Evolutionary conservation across 1,284 basidiomycete genomes (phyloP), one percentile per base, ranked within the genome.

Genomic region (Apiotrichum laibachii): DNA sequence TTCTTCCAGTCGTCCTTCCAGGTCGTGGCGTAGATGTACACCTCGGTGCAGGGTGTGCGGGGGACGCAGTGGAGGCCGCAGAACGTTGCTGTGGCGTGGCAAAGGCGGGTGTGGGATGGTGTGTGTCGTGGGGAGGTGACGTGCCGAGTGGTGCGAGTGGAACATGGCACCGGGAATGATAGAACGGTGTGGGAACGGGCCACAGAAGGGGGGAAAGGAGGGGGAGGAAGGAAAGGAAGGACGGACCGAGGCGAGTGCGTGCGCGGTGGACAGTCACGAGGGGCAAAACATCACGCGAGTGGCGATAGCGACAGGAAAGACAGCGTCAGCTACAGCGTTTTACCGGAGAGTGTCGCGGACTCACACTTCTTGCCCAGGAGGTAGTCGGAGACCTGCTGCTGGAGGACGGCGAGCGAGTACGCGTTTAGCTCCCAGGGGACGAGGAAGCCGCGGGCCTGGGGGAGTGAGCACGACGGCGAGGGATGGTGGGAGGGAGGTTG

Each of bases 1-100:
- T 50, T 50, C 35, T 50, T 50, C 49, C 49, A 50, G 15, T 34
- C 49, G 21, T 50, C 49, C 35, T 50, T 22, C 49, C 49, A 50
- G 19, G 12, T 11, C 12, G 49, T 50, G 18, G 49, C 49, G 49
- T 50, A 50, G 35, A 50, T 40, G 49, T 50, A 50, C 35, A 50
- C 49, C 35, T 50, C 49, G 49, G 49, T 50, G 21, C 49, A 50
- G 2, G n/a, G 49, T 19, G n/a, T 35, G 19, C 37, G 34, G 21
- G 10, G 35, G 19, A 50, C 12, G 13, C 31, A 22, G 16, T 50
- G 49, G 37, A 50, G 39, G 12, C 49, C 49, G 49, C 49, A 50
- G 22, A 50, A 26, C 8, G 37, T 40, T 18, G 49, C 49, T 50
- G 37, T 26, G 15, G 16, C n/a, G 19, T 21, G 37, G 34, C 48